phyloP scores from a whole-genome alignment of 176 grass and related monocot genomes.

The Avena atlantica region DNA sequence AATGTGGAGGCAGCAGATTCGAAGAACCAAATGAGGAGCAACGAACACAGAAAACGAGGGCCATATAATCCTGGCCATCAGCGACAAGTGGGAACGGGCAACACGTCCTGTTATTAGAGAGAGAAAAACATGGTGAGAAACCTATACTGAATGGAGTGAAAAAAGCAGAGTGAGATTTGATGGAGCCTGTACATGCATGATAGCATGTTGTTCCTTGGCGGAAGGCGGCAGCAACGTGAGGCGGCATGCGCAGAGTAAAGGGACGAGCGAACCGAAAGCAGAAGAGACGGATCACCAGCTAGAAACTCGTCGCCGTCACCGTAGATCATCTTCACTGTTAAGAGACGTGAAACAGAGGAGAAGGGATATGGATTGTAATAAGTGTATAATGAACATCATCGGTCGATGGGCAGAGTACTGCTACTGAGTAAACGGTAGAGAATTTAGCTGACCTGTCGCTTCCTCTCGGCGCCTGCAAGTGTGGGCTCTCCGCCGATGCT shows the following conservation, averaged over 20 bases:
- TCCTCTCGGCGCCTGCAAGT: not conserved
- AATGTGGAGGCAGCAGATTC: not conserved
- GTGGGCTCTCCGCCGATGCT: not conserved
- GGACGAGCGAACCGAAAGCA: not conserved
- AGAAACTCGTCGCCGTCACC: not conserved
- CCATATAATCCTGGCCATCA: too few relatives aligned
- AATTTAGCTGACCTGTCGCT: not conserved
- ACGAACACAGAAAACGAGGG: too few relatives aligned
- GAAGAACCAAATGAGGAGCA: too few relatives aligned
- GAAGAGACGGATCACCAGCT: not conserved
- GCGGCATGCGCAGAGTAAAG: too few relatives aligned
- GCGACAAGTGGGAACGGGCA: not conserved
- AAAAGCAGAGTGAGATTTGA: not conserved
- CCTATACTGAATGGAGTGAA: not conserved
- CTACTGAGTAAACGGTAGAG: not conserved
- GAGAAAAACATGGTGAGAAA: not conserved
- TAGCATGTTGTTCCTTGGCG: too few relatives aligned
- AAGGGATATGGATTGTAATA: not conserved
- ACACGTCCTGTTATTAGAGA: not conserved
- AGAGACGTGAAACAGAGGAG: not conserved
- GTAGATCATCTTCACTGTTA: not conserved
- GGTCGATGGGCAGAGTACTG: not conserved
- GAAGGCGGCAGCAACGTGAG: too few relatives aligned
- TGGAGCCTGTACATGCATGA: not conserved
- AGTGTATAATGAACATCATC: not conserved